A percentile compares a stretch with the other conserved stretches of the same genome.
Evolutionary conservation across 306 rosid genomes (phyloP).

Genomic region (Vigna nakashimae): DNA sequence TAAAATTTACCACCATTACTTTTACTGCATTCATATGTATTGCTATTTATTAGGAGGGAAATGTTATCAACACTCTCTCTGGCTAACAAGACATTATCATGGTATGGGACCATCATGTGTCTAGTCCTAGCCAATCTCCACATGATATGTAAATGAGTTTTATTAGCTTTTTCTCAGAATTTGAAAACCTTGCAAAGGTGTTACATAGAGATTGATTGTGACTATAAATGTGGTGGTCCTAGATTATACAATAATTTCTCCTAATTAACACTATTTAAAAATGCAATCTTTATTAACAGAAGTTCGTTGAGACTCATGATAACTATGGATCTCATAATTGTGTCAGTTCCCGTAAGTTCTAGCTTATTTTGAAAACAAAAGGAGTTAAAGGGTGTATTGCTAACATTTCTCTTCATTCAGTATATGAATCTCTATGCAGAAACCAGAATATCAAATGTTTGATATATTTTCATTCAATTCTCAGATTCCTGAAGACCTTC

Average conservation of each 20-base stretch:
- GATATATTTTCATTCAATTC: constrained; percentile 5
- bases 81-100: background rate
- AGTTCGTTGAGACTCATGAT: background rate
- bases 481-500: constrained; percentile 93
- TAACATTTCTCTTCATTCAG: background rate
- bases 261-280: background rate
- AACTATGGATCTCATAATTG: background rate
- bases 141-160: background rate
- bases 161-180: background rate
- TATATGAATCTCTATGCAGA: background rate
- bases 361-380: background rate
- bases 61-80: background rate
- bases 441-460: constrained; percentile 12
- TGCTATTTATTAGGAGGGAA: background rate
- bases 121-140: background rate
- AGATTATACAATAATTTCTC: background rate
- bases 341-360: background rate
- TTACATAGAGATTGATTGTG: background rate
- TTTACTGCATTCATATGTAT: background rate
- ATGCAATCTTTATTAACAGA: no score
- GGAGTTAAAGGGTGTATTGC: background rate
- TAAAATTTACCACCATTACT: background rate
- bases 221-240: background rate
- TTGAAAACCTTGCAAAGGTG: background rate
- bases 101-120: background rate